Evolutionary conservation across 2,329 filamentous ascomycete genomes (phyloP), one percentile per base, ranked within the genome.

Genomic region (Fusarium sp.): DNA sequence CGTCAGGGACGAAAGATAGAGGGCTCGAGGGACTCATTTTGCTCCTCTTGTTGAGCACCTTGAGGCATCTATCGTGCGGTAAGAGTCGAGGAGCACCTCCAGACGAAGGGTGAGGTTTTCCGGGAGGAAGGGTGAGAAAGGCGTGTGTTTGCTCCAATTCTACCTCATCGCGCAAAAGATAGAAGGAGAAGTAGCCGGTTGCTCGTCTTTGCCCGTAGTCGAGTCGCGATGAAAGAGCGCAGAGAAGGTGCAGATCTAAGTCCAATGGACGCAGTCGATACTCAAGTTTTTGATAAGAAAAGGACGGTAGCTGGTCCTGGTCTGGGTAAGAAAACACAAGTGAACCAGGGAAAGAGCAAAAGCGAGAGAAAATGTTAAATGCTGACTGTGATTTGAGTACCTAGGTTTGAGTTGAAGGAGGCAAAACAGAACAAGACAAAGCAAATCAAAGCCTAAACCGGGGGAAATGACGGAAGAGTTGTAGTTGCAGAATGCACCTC

Each of bases 1-100:
- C 80, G 57, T 82, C 79, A 60, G 79, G 79, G 39, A 77, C 55
- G 41, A 75, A 74, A 35, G 79, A 75, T 59, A 77, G 67, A 62
- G 78, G 78, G 63, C 74, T 80, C 61, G 75, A 75, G 38, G 73
- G 66, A 48, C 74, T 75, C 77, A 81, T 80, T 69, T 68, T 66
- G 51, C 46, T 66, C 55, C 59, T 70, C 60, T 60, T 52, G 10
- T 51, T 48, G 39, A 38, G 33, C 23, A 44, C 23, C 23, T 25
- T 25, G 19, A 29, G 19, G 10, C 51, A 38, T 41, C 46, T 55
- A 51, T 46, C 46, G 31, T 35, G 31, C 25, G 39, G 48, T 29
- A 18, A 60, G 52, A 69, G 63, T 41, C 31, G 39, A 73, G 63
- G 55, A 70, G 59, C 25, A 44, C 37, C 38, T 56, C 61, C 57